Conservation (phyloP, 257 asterid species). For the Linaria vulgaris region DNA sequence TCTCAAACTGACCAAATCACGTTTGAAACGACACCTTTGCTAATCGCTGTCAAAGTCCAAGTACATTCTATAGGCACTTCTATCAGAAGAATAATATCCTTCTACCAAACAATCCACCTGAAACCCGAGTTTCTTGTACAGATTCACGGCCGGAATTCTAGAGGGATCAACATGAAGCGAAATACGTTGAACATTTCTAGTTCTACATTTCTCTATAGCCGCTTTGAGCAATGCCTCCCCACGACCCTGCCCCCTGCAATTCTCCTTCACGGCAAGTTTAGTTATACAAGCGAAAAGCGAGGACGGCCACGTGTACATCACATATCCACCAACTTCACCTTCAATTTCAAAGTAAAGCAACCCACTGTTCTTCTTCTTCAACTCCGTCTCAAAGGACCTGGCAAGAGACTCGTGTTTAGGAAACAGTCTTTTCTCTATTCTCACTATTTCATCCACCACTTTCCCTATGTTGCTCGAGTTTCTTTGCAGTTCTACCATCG, state of each 20-base stretch:
- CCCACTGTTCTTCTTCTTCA: constrained; percentile 64
- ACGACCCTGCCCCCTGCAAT: constrained; percentile 55
- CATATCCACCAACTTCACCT: constrained; percentile 74
- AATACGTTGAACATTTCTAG: constrained; percentile 60
- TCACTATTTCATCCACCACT: constrained; percentile 61
- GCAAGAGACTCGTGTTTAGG: constrained; percentile 94
- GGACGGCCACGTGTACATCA: constrained; percentile 82
- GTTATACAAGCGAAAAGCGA: constrained; percentile 79
- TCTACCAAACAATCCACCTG: constrained; percentile 65
- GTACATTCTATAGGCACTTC: constrained; percentile 88
- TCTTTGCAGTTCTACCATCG: constrained; percentile 50
- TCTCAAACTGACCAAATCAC: neutral
- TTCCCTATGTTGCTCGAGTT: constrained; percentile 47
- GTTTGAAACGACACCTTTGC: neutral
- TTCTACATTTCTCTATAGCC: constrained; percentile 70
- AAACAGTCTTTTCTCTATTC: constrained; percentile 75
- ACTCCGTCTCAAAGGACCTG: constrained; percentile 63
- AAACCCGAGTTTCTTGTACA: constrained; percentile 78
- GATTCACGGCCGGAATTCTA: constrained; percentile 65
- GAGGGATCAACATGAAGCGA: constrained; percentile 87
- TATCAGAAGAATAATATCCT: constrained; percentile 65
- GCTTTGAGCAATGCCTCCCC: constrained; percentile 81
- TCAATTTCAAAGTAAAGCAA: constrained; percentile 47
- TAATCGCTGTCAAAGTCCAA: constrained; percentile 52
- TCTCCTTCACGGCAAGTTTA: constrained; percentile 87